Evolutionary conservation across 306 rosid genomes (phyloP), one percentile per base, ranked within the genome.

Genomic region (Carpinus fangiana): DNA sequence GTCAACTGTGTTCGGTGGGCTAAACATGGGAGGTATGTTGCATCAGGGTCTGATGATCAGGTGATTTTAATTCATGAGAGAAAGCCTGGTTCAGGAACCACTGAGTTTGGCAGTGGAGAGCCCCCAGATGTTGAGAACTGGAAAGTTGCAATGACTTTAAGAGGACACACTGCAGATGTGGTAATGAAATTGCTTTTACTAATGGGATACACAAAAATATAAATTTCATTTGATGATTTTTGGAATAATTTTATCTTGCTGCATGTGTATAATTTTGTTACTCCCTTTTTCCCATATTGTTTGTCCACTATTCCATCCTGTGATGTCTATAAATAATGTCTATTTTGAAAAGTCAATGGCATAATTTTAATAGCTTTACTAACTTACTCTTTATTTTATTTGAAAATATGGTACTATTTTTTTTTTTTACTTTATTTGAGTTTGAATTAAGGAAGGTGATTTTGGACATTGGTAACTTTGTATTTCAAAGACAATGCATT

Each of bases 1-100:
- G 99, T 95, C 72, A 95, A 95, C 76, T 95, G 99, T 79, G 99
- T 96, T 74, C 85, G 99, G 88, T 96, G 99, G 99, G 98, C 98
- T 13, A 95, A 90, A 81, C 97, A 96, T 51, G 98, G 99, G 43
- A 91, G 90, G 47, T 93, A 72, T 83, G 85, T 96, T 75, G 99
- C 99, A 10, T 93, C 99, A 14, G 99, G 99, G 31, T 96, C 99
- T 31, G 99, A 95, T 79, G 98, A 96, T 82, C 99, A 96, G 86
- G 97, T 78, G 55, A 96, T 96, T 88, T 81, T 91, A 76, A 78
- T 96, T 77, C 99, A 96, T 53, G 99, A 96, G 86, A 91, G 98
- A 80, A 96, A 96, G 89, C 94, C 98, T 85, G 99, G 99, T 83
- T 95, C 98, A 5, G 99, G 99, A 82, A 95, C 97, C 80, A 93